Percentiles rank a stretch among this genome's conserved stretches.
Evolutionary conservation across 495 filamentous ascomycete genomes (phyloP).

Genomic region (Podospora australis): DNA sequence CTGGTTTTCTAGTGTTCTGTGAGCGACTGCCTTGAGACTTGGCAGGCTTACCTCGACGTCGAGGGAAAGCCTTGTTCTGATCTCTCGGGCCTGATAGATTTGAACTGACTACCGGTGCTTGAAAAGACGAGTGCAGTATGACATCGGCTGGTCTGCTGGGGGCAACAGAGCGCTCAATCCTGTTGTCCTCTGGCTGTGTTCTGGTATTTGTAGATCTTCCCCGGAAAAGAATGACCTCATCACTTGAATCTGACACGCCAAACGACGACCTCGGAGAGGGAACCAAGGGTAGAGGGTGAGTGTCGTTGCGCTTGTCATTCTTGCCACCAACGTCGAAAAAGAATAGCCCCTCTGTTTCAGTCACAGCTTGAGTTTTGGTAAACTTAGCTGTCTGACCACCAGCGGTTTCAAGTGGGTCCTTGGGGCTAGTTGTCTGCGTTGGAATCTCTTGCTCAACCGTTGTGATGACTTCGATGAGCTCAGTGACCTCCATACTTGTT

Average conservation of each 20-base stretch:
- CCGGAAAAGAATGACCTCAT: slow-evolving; percentile 61
- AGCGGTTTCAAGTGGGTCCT: too few species aligned
- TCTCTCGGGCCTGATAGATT: too few species aligned
- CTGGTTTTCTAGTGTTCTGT: not conserved
- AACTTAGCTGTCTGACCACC: too few species aligned
- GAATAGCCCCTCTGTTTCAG: slow-evolving; percentile 14
- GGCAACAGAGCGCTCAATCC: not conserved
- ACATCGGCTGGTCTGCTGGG: too few species aligned
- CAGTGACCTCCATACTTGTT: not conserved
- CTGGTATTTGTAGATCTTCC: slow-evolving; percentile 36
- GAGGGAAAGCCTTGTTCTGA: not conserved
- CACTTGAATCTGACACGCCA: slow-evolving; percentile 49
- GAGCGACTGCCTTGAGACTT: not conserved
- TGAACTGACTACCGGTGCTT: not conserved
- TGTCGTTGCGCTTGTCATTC: slow-evolving; percentile 2
- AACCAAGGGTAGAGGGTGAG: slow-evolving; percentile 4
- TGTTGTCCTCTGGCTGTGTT: not conserved
- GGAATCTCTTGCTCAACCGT: not conserved
- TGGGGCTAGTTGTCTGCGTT: not conserved
- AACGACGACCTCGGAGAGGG: slow-evolving; percentile 26
- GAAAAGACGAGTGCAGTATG: not conserved
- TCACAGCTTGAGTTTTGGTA: too few species aligned
- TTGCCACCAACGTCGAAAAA: slow-evolving; percentile 23
- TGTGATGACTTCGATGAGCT: not conserved
- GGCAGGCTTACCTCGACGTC: slow-evolving; percentile 1